A percentile compares a stretch with the other conserved stretches of the same genome.
These are phyloP conservation scores for Astraeus odoratus DNA, from an alignment of 768 basidiomycete genomes.

Conservation along the genomic window DNA sequence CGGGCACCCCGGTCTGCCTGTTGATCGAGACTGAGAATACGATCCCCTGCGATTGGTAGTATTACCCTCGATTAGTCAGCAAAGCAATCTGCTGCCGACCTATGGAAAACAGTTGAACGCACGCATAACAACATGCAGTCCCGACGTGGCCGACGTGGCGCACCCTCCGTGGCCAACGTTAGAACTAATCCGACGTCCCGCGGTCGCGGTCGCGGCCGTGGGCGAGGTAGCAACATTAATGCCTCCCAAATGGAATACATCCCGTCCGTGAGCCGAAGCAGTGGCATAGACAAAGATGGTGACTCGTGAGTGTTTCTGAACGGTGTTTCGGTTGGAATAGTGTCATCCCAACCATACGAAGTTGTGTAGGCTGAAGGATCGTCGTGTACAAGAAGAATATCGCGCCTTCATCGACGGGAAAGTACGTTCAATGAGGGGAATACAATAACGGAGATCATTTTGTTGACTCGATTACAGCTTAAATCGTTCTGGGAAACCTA, in stretches of 20 bases:
- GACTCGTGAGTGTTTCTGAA: conserved; percentile 50
- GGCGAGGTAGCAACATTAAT: not conserved
- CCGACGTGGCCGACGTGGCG: too few relatives aligned
- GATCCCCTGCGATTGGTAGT: too few relatives aligned
- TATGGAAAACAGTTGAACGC: too few relatives aligned
- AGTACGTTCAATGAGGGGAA: conserved; percentile 31
- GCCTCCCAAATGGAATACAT: conserved; percentile 48
- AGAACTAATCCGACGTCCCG: too few relatives aligned
- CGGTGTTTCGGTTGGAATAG: not conserved
- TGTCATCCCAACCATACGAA: conserved; percentile 27
- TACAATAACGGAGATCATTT: not conserved
- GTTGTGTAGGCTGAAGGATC: conserved; percentile 51
- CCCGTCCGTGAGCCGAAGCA: conserved; percentile 69
- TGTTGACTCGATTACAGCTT: conserved; percentile 31
- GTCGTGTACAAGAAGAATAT: conserved; percentile 59
- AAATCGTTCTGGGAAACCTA: conserved; percentile 39
- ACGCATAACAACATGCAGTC: too few relatives aligned
- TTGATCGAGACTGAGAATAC: too few relatives aligned
- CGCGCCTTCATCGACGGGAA: conserved; percentile 57
- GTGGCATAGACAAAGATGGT: conserved; percentile 67
- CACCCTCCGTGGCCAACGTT: too few relatives aligned
- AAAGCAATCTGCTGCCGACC: too few relatives aligned
- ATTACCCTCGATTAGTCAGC: too few relatives aligned
- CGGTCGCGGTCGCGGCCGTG: too few relatives aligned
- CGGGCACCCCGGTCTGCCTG: too few relatives aligned